phyloP scores from a whole-genome alignment of 1,284 basidiomycete species.

The Malassezia arunalokei region DNA sequence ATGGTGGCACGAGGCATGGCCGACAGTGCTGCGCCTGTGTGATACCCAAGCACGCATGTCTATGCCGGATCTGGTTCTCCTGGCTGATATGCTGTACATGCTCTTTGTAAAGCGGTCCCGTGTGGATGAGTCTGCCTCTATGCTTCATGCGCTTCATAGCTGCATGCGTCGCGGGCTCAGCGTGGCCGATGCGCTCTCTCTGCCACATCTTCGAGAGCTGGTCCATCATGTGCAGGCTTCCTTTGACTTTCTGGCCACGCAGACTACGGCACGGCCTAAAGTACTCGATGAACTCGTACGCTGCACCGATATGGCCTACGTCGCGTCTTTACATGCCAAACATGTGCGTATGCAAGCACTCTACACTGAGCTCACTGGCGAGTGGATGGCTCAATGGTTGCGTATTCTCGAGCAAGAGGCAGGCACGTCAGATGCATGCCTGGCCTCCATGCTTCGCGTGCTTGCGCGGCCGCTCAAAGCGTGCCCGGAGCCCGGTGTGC shows the following conservation, averaged over 20 bases:
- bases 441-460: neutral
- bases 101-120: neutral
- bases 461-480: neutral
- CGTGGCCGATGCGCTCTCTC: neutral
- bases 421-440: neutral
- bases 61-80: neutral
- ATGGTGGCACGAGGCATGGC: neutral
- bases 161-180: neutral
- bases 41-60: neutral
- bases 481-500: neutral
- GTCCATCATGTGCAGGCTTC: neutral
- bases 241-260: neutral
- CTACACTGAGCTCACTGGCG: constrained; percentile 2
- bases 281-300: neutral
- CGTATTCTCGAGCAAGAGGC: neutral
- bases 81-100: neutral
- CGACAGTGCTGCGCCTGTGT: neutral
- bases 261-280: neutral
- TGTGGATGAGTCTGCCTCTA: neutral
- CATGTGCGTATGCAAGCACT: neutral
- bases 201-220: neutral
- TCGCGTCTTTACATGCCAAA: neutral
- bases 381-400: constrained; percentile 4
- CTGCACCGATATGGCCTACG: neutral
- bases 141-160: neutral